Evolutionary conservation across 2,329 filamentous ascomycete species (phyloP).

Genomic region (Colletotrichum acutatum): DNA sequence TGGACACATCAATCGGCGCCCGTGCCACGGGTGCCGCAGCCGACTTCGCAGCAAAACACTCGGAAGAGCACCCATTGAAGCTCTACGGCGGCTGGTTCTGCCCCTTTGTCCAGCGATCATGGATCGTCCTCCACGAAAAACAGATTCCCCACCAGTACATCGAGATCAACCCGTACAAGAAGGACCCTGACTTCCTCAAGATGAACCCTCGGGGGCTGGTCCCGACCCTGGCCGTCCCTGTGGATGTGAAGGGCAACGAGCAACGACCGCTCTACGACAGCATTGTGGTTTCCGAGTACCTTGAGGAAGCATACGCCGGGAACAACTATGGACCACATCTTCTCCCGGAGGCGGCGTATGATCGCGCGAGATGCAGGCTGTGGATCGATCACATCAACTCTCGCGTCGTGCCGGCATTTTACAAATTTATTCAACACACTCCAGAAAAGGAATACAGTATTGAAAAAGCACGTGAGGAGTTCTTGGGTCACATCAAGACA

Average conservation of each 20-base stretch:
- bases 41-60: constrained; percentile 56
- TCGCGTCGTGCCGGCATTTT: constrained; percentile 75
- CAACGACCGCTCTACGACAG: constrained; percentile 77
- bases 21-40: constrained; percentile 62
- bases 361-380: constrained; percentile 72
- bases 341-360: constrained; percentile 71
- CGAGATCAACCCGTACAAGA: constrained; percentile 83
- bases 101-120: constrained; percentile 75
- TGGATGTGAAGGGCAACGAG: constrained; percentile 42
- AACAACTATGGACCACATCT: constrained; percentile 58
- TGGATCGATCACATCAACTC: constrained; percentile 80
- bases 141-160: constrained; percentile 79
- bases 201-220: constrained; percentile 82
- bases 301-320: constrained; percentile 75
- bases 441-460: constrained; percentile 59
- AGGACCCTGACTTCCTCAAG: constrained; percentile 72
- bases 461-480: constrained; percentile 65
- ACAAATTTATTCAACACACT: constrained; percentile 69
- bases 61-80: constrained; percentile 64
- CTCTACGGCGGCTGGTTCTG: constrained; percentile 83
- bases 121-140: constrained; percentile 81
- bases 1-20: constrained; percentile 60
- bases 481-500: constrained; percentile 67
- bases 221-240: constrained; percentile 71
- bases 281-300: constrained; percentile 77